Base-by-base conservation (phyloP, 306 rosid genomes). In the Mucuna pruriens region DNA sequence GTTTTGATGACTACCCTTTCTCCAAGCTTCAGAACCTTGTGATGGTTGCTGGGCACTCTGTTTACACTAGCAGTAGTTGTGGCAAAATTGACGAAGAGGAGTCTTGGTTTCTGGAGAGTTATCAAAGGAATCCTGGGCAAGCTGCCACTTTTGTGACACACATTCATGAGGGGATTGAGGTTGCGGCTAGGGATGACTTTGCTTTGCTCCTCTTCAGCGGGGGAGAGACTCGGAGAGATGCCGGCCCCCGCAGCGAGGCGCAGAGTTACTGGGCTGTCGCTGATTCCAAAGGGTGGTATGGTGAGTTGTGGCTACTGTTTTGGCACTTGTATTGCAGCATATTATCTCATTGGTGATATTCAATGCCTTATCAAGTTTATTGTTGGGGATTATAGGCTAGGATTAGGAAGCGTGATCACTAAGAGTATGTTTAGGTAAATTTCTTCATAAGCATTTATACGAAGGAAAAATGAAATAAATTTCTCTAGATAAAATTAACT, bases 221-320 rank as follows among this genome's bases (percentile, higher is more conserved):
- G 8, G 98, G 98, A n/a, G 99, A 93, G 90, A 95, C 99, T 29
- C 76, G 96, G 67, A 90, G 86, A 81, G 90, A 85, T 17, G 99
- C 99, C 0, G 98, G 99, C 7, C 99, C 99, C 39, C 88, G 98
- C 20, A 93, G 99, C 33, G 98, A 95, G 84, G 99, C 98, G 0
- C 99, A 95, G 88, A 95, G 99, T 84, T 95, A 91, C 85, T 95
- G 98, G 96, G 95, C 92, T 52, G 97, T 93, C 42, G 95, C 98
- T 2, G 97, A 93, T 79, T 85, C 86, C 7, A 89, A 86, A 84
- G 86, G 85, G 87, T 95, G 99, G 98, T 93, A 93, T 82, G 97
- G 99, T 93, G 85, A 86, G 95, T 86, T 17, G 33, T 40, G 4
- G 25, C 23, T 13, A 54, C 15, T 5, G 51, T 67, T 54, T 55